Conservation (phyloP, 2,329 filamentous ascomycete species). For the Exophiala spinifera region DNA sequence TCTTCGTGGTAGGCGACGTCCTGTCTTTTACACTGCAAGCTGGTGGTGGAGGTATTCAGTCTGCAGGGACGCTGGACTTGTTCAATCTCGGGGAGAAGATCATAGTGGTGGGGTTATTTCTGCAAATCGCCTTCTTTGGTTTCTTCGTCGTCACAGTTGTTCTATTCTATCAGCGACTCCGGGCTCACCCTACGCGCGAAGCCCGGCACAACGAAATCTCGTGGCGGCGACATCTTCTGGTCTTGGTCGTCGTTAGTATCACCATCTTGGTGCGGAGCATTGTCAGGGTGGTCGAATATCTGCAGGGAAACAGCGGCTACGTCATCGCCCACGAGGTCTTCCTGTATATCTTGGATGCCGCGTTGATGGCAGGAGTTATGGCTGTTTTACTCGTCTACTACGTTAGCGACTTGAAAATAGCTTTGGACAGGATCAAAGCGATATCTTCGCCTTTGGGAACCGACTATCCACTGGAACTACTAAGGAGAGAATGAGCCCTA, state of each 20-base stretch:
- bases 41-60: constrained; percentile 24
- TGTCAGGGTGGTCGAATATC: constrained; percentile 33
- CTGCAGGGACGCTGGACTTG: too few species aligned
- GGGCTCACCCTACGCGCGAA: too few species aligned
- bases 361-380: constrained; percentile 29
- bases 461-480: too few species aligned
- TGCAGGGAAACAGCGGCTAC: constrained; percentile 32
- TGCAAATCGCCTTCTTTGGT: constrained; percentile 58
- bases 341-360: constrained; percentile 34
- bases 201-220: too few species aligned
- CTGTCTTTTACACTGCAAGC: constrained; percentile 37
- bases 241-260: too few species aligned
- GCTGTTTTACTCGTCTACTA: too few species aligned
- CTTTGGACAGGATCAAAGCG: too few species aligned
- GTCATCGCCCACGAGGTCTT: constrained; percentile 33
- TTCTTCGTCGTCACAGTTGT: constrained; percentile 55
- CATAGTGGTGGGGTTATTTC: constrained; percentile 53
- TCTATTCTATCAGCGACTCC: too few species aligned
- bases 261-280: constrained; percentile 33
- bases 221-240: constrained; percentile 41
- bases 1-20: constrained; percentile 39
- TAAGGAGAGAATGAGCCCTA: too few species aligned
- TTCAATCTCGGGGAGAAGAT: constrained; percentile 16
- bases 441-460: too few species aligned
- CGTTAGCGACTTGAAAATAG: too few species aligned